phyloP scores from a whole-genome alignment of 1,139 yeast genomes.

The Pichia inconspicua region DNA sequence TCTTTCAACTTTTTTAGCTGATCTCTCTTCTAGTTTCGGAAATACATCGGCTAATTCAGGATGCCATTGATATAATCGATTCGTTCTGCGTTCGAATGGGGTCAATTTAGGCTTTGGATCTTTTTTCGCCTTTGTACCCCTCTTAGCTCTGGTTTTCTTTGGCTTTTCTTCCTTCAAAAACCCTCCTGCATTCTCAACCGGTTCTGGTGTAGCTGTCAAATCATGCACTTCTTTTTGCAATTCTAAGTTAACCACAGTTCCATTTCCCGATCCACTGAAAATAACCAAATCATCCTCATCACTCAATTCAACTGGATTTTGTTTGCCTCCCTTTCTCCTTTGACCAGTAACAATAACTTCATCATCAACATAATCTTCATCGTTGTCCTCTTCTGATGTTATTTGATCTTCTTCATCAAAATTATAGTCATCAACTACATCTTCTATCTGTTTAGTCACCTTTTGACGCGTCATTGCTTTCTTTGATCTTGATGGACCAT shows the following conservation, averaged over 20 bases:
- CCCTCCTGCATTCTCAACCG: conserved; percentile 18
- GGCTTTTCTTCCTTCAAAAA: conserved; percentile 15
- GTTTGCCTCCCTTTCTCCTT: conserved; percentile 12
- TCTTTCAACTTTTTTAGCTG: conserved; percentile 45
- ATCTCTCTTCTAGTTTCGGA: conserved; percentile 47
- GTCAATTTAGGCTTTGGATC: conserved; percentile 53
- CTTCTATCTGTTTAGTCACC: not conserved
- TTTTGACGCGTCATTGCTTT: not conserved
- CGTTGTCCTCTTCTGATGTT: conserved; percentile 13
- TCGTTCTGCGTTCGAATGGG: conserved; percentile 59
- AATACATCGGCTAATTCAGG: conserved; percentile 72
- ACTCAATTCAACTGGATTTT: conserved; percentile 11
- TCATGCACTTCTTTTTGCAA: conserved; percentile 15
- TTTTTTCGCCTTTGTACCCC: conserved; percentile 20
- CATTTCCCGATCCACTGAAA: conserved; percentile 4
- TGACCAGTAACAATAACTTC: conserved; percentile 14
- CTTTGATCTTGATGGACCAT: not conserved
- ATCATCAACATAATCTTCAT: conserved; percentile 10
- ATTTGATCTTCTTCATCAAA: conserved; percentile 24
- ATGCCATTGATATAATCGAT: conserved; percentile 60
- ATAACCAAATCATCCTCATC: conserved; percentile 19
- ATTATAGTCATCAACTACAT: conserved; percentile 15
- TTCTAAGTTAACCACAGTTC: conserved; percentile 15
- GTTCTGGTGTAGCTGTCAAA: conserved; percentile 11
- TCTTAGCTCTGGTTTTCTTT: conserved; percentile 10